Evolutionary conservation across 2,329 filamentous ascomycete genomes (phyloP).

Genomic region (Colletotrichum spaethianum): DNA sequence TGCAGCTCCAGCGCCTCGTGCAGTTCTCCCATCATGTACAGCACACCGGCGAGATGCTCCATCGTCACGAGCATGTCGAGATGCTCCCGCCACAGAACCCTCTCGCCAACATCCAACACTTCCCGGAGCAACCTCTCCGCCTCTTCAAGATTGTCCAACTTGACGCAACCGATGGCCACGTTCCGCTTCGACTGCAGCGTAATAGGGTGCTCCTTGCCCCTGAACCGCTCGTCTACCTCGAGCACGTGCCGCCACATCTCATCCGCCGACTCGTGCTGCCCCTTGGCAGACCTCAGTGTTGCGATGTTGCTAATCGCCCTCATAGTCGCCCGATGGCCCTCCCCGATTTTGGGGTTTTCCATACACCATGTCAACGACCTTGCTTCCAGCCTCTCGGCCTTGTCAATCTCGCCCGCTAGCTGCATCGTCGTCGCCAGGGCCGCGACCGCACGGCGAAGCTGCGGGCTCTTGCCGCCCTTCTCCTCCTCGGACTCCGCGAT

Average conservation of each 20-base stretch:
- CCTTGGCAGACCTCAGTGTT: neutral
- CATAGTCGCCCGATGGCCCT: slow-evolving; percentile 7
- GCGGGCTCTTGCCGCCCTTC: neutral
- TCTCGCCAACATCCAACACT: slow-evolving; percentile 42
- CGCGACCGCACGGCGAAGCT: slow-evolving; percentile 4
- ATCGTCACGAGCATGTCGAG: slow-evolving; percentile 16
- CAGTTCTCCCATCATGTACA: neutral
- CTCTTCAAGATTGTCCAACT: slow-evolving; percentile 52
- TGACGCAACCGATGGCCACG: slow-evolving; percentile 10
- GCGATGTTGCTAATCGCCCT: slow-evolving; percentile 16
- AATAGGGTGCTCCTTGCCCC: slow-evolving; percentile 6
- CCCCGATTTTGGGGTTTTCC: neutral
- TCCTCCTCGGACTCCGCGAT: slow-evolving; percentile 21
- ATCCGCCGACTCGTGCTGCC: slow-evolving; percentile 5
- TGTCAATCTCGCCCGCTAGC: neutral
- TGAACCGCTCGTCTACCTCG: neutral
- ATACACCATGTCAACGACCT: neutral
- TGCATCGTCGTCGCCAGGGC: slow-evolving; percentile 7
- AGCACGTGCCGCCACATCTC: neutral
- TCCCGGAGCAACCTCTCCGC: slow-evolving; percentile 49
- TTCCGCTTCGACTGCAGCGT: slow-evolving; percentile 23
- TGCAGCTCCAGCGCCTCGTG: neutral
- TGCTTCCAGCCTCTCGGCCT: neutral
- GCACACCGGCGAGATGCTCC: slow-evolving; percentile 9
- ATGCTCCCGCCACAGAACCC: slow-evolving; percentile 13